A percentile compares a stretch with the other conserved stretches of the same genome.
phyloP scores from a whole-genome alignment of 345 rosid species.

The rapeseed (Brassica napus) region Da-Ae NC_063448.1:46938001-46938500 shows the following conservation, averaged over 20 bases:
- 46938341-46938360: neutral
- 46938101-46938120: neutral
- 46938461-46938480: conserved; percentile 13
- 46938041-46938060: neutral
- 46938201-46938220: too few species aligned
- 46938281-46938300: too few species aligned
- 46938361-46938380: neutral
- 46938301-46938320: too few species aligned
- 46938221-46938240: too few species aligned
- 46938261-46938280: too few species aligned
- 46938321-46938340: too few species aligned
- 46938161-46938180: too few species aligned
- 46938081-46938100: too few species aligned
- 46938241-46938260: too few species aligned
- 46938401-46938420: conserved; percentile 5
- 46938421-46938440: neutral
- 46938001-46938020: neutral
- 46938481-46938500: neutral
- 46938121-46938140: too few species aligned
- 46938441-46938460: conserved; percentile 13
- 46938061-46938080: neutral
- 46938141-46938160: too few species aligned
- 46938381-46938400: neutral
- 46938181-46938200: too few species aligned
- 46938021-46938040: neutral